phyloP scores from a whole-genome alignment of 169 alveolate species.

The Cryptosporidium canis region DNA sequence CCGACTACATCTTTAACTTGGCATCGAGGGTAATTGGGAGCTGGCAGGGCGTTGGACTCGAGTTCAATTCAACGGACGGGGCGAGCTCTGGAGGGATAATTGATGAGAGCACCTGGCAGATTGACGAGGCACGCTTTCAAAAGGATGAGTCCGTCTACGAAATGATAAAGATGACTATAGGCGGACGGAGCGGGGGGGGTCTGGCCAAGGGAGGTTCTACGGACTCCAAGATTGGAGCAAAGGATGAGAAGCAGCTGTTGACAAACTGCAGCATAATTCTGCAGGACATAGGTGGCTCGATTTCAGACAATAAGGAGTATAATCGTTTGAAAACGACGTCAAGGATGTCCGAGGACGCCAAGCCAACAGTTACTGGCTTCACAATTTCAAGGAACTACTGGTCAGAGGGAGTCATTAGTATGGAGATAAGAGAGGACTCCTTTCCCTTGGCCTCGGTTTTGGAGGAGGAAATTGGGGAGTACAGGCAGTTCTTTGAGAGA shows the following conservation, averaged over 20 bases:
- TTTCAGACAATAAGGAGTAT: slow-evolving; percentile 28
- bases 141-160: slow-evolving; percentile 62
- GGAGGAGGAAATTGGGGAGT: slow-evolving; percentile 23
- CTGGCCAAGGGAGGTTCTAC: background rate
- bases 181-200: slow-evolving; percentile 1
- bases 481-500: slow-evolving; percentile 11
- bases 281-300: slow-evolving; percentile 49
- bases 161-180: slow-evolving; percentile 39
- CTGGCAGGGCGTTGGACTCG: slow-evolving; percentile 9
- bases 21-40: slow-evolving; percentile 54
- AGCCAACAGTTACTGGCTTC: slow-evolving; percentile 24
- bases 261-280: slow-evolving; percentile 31
- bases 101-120: slow-evolving; percentile 51
- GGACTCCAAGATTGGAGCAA: background rate
- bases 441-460: slow-evolving; percentile 64
- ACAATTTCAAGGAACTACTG: slow-evolving; percentile 59
- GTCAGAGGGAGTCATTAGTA: slow-evolving; percentile 9
- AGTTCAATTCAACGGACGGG: background rate
- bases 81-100: background rate
- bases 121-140: slow-evolving; percentile 16
- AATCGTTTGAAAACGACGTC: background rate
- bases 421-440: slow-evolving; percentile 22
- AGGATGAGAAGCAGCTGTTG: slow-evolving; percentile 42
- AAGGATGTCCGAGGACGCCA: background rate
- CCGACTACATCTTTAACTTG: slow-evolving; percentile 34